Conservation (phyloP, 2,329 filamentous ascomycete genomes). For the Stromatinia cepivora region DNA sequence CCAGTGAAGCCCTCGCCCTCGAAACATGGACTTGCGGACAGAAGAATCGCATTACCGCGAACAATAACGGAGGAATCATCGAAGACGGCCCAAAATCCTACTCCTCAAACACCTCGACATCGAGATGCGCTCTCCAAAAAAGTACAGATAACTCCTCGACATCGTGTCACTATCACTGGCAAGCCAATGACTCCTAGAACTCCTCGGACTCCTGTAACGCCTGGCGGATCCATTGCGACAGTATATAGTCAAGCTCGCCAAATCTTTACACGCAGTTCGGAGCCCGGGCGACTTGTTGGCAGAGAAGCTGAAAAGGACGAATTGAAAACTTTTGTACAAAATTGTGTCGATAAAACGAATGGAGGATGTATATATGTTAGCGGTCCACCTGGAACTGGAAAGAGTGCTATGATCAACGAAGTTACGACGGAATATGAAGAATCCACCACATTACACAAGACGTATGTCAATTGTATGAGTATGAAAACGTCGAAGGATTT, state of each 20-base stretch:
- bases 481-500: constrained; percentile 86
- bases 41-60: constrained; percentile 47
- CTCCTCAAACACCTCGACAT: constrained; percentile 74
- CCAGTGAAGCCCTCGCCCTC: constrained; percentile 43
- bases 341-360: constrained; percentile 57
- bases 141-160: constrained; percentile 76
- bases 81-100: constrained; percentile 54
- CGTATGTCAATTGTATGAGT: constrained; percentile 96
- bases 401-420: constrained; percentile 89
- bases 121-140: constrained; percentile 72
- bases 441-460: constrained; percentile 58
- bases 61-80: constrained; percentile 43
- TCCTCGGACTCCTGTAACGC: constrained; percentile 71
- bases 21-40: constrained; percentile 49
- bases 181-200: constrained; percentile 77
- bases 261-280: constrained; percentile 68
- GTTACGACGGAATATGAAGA: constrained; percentile 63
- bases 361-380: constrained; percentile 92
- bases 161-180: constrained; percentile 75
- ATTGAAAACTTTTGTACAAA: constrained; percentile 67
- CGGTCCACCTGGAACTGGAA: constrained; percentile 92
- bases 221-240: constrained; percentile 64
- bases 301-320: constrained; percentile 57
- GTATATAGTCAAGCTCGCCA: constrained; percentile 87
- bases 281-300: constrained; percentile 40